These are phyloP conservation scores for Trypanosoma conorhini DNA, from an alignment of 208 protist genomes.

Conservation along the genomic window DNA sequence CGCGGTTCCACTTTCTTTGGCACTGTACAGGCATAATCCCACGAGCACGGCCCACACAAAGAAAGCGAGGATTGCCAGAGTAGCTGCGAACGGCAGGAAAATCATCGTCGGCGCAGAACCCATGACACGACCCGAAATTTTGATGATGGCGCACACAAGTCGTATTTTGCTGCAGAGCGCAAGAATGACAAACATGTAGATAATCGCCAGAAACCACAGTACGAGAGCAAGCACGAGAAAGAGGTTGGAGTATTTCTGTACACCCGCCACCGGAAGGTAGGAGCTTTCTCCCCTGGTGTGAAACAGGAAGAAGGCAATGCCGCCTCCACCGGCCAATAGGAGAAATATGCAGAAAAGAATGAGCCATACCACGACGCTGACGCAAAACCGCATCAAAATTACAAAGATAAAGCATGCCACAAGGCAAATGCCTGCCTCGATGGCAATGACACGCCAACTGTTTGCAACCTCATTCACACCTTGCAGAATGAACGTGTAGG, in stretches of 20 bases:
- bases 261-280: neutral
- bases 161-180: conserved; percentile 42
- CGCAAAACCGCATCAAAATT: conserved; percentile 29
- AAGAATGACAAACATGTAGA: conserved; percentile 45
- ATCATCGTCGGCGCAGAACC: conserved; percentile 39
- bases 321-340: conserved; percentile 9
- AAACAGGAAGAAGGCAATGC: conserved; percentile 27
- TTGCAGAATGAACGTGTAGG: conserved; percentile 15
- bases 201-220: conserved; percentile 8
- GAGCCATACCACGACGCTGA: conserved; percentile 28
- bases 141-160: conserved; percentile 60
- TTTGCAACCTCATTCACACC: conserved; percentile 25
- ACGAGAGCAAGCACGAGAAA: conserved; percentile 28
- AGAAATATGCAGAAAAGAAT: conserved; percentile 19
- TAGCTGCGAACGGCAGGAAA: conserved; percentile 49
- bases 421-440: conserved; percentile 16
- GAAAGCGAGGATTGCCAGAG: conserved; percentile 20
- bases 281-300: conserved; percentile 16
- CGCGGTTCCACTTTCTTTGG: neutral
- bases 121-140: conserved; percentile 48
- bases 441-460: conserved; percentile 26
- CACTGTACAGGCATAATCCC: conserved; percentile 21
- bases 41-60: conserved; percentile 14
- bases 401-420: conserved; percentile 34
- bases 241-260: conserved; percentile 10